Evolutionary conservation across 2,329 filamentous ascomycete species (phyloP), one percentile per base, ranked within the genome.

Genomic region (Elsinoe arachidis): DNA sequence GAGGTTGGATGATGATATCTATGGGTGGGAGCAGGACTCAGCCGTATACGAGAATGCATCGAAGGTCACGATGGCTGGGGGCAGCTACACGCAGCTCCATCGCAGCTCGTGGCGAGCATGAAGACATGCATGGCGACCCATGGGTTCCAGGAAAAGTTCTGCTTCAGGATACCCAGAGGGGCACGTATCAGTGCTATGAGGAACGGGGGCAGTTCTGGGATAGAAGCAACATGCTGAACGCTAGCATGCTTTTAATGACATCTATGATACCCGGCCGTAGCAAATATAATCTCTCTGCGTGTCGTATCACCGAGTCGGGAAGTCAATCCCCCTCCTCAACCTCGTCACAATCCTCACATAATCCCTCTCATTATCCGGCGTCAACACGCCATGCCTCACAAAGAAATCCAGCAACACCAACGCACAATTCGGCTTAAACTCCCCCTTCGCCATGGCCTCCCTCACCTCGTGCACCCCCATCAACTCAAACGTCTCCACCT

Each of bases 401-500:
- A 99, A 88, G 74, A 97, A 99, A 70, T 97, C 90, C 46, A 96
- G 73, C 68, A 93, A 74, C 49, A 95, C 82, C 58, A 93, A 70
- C 12, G 88, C 86, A 71, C 91, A 96, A 70, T 97, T 97, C 1
- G 91, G 87, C 76, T 99, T 99, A 76, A 92, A 99, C 64, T 86
- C 81, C 12, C 88, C 89, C 55, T 76, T 75, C 14, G 78, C 79
- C 67, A 99, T 74, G 44, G 85, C 83, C 58, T 78, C 76, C 70
- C 84, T 81, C 44, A 95, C 82, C 71, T 95, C 81, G n/a, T 87
- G 81, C 39, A 96, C 78, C 1, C 80, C 84, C 80, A 83, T 85
- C 58, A 96, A 76, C 67, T 83, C 80, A 69, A 97, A 97, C 60
- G 83, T 82, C 66, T 90, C 88, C 3, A 96, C 93, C 74, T 99